Conservation (phyloP, 441 rosid species). For the Lepidium campestre region DNA sequence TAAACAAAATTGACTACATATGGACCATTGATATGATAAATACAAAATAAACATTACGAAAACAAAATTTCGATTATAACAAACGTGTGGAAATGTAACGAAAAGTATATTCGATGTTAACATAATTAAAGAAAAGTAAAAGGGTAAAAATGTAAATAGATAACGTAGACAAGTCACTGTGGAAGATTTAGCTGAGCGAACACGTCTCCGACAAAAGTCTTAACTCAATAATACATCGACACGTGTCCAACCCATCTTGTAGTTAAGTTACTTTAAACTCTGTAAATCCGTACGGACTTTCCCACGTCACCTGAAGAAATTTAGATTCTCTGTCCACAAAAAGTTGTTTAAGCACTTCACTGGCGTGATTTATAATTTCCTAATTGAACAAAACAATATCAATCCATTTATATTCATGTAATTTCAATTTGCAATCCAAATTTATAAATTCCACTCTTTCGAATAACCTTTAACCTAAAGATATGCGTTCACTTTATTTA, state of each 20-base stretch:
- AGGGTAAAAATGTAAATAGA: background rate
- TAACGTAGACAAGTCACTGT: conserved; percentile 13
- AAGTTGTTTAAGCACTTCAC: background rate
- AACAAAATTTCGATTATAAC: background rate
- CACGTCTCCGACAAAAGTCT: conserved; percentile 5
- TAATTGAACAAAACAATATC: background rate
- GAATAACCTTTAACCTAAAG: conserved; percentile 4
- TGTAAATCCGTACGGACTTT: conserved; percentile 12
- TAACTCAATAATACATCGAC: background rate
- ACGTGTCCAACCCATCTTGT: conserved; percentile 15
- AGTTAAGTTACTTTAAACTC: background rate
- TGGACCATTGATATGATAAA: background rate
- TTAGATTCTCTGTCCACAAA: background rate
- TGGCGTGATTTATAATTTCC: background rate
- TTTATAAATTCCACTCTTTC: background rate
- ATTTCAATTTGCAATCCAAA: background rate
- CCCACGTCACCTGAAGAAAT: conserved; percentile 19
- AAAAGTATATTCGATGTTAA: background rate
- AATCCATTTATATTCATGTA: background rate
- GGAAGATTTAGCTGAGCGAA: background rate
- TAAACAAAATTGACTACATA: background rate
- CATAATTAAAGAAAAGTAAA: background rate
- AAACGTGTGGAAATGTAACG: no score
- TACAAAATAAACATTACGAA: background rate
- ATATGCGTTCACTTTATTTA: background rate